These are phyloP conservation scores for Inga oerstediana DNA, from an alignment of 306 rosid species.

Conservation along the genomic window DNA sequence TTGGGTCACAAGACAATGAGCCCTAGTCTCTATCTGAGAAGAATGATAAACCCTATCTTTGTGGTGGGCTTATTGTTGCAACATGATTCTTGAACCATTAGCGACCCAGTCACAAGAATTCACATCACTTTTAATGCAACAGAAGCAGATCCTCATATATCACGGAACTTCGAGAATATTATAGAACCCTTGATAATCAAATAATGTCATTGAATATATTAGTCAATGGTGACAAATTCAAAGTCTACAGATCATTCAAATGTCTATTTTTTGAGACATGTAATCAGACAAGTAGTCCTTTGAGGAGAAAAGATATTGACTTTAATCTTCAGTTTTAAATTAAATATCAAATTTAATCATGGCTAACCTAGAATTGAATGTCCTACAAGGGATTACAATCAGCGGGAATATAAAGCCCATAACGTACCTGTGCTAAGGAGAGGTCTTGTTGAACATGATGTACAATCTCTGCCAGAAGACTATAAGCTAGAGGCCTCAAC, in stretches of 20 bases:
- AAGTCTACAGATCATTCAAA: neutral
- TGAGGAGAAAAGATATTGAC: neutral
- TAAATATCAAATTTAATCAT: neutral
- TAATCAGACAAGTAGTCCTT: neutral
- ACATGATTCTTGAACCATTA: neutral
- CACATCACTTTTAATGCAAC: neutral
- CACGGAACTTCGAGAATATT: neutral
- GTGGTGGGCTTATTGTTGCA: neutral
- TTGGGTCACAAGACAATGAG: neutral
- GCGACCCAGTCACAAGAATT: neutral
- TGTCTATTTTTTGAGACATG: neutral
- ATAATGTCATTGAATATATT: neutral
- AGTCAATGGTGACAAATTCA: neutral
- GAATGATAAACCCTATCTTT: neutral
- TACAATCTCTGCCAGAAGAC: slow-evolving; percentile 97
- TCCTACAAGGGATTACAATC: slow-evolving; percentile 7
- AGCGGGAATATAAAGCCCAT: slow-evolving; percentile 19
- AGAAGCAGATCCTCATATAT: neutral
- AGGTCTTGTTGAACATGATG: slow-evolving; percentile 97
- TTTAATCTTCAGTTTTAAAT: neutral
- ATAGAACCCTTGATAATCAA: neutral
- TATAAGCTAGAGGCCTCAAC: slow-evolving; percentile 93
- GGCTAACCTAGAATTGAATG: slow-evolving; percentile 1
- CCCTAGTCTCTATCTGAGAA: neutral
- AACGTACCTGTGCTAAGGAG: slow-evolving; percentile 79